Percentiles rank a stretch among this genome's conserved stretches.
Conservation (phyloP, 106 monocot species). For the Apostasia shenzhenica region DNA sequence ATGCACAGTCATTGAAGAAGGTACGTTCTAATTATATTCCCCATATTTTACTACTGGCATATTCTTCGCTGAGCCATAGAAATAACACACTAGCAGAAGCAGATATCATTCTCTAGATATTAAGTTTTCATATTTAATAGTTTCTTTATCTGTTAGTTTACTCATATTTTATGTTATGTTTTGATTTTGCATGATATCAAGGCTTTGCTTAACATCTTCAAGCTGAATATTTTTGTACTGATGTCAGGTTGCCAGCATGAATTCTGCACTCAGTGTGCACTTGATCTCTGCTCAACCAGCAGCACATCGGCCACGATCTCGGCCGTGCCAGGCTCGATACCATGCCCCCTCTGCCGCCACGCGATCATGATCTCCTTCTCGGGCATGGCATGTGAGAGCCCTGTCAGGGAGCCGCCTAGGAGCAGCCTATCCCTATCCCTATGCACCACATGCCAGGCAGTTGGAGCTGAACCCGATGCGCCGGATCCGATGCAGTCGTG, state of each 20-base stretch:
- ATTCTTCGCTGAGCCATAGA: too few species aligned
- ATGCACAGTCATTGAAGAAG: conserved; percentile 78
- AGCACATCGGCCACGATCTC: conserved; percentile 18
- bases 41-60: too few species aligned
- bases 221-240: neutral
- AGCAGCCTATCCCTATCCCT: conserved; percentile 43
- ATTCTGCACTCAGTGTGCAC: conserved; percentile 87
- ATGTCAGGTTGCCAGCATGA: conserved; percentile 76
- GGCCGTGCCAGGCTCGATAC: conserved; percentile 69
- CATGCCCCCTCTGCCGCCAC: conserved; percentile 85
- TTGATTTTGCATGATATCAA: too few species aligned
- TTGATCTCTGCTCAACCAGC: conserved; percentile 76
- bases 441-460: conserved; percentile 23
- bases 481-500: conserved; percentile 4
- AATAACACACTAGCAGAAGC: too few species aligned
- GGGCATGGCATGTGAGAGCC: conserved; percentile 29
- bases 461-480: conserved; percentile 8
- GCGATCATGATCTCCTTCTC: conserved; percentile 64
- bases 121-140: too few species aligned
- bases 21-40: too few species aligned
- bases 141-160: too few species aligned
- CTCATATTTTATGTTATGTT: too few species aligned
- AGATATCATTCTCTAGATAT: too few species aligned
- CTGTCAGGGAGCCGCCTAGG: conserved; percentile 38
- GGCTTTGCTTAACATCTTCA: too few species aligned